Evolutionary conservation across 225 moss, liverwort and hornwort species (phyloP).

Genomic region (Marchantia polymorpha): DNA sequence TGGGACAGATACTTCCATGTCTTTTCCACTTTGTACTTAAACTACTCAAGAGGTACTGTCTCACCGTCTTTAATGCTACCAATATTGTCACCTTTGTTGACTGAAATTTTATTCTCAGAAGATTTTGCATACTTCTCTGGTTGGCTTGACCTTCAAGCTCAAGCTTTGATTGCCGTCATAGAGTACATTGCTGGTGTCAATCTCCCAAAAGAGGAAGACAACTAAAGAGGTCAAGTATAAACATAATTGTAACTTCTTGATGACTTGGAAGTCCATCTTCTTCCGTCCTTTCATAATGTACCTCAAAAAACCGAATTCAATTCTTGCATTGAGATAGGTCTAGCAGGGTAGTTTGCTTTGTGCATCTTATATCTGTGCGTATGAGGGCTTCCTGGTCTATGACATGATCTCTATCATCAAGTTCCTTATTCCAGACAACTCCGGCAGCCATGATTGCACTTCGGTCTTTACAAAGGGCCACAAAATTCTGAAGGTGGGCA

Average conservation of each 20-base stretch:
- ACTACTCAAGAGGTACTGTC: constrained; percentile 34
- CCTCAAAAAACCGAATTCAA: constrained; percentile 87
- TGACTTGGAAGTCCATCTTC: constrained; percentile 81
- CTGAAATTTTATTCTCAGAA: constrained; percentile 27
- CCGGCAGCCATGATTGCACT: constrained; percentile 97
- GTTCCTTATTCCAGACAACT: constrained; percentile 83
- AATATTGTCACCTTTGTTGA: constrained; percentile 51
- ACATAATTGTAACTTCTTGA: constrained; percentile 80
- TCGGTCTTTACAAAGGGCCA: constrained; percentile 84
- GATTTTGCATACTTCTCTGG: constrained; percentile 49
- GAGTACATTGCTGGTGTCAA: constrained; percentile 74
- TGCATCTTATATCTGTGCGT: constrained; percentile 79
- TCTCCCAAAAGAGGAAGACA: constrained; percentile 61
- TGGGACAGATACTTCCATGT: too few relatives aligned
- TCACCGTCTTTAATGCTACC: constrained; percentile 56
- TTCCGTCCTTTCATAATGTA: constrained; percentile 84
- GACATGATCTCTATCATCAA: constrained; percentile 85
- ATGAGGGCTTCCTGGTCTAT: constrained; percentile 62
- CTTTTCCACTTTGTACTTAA: constrained; percentile 42
- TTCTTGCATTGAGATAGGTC: constrained; percentile 75
- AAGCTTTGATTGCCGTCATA: constrained; percentile 63
- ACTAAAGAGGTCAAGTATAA: constrained; percentile 63
- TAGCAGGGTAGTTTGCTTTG: constrained; percentile 69
- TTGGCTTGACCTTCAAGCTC: constrained; percentile 62
- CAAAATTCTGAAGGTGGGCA: constrained; percentile 90